phyloP scores from a whole-genome alignment of 2,329 filamentous ascomycete species.

The Escovopsis sp. region DNA sequence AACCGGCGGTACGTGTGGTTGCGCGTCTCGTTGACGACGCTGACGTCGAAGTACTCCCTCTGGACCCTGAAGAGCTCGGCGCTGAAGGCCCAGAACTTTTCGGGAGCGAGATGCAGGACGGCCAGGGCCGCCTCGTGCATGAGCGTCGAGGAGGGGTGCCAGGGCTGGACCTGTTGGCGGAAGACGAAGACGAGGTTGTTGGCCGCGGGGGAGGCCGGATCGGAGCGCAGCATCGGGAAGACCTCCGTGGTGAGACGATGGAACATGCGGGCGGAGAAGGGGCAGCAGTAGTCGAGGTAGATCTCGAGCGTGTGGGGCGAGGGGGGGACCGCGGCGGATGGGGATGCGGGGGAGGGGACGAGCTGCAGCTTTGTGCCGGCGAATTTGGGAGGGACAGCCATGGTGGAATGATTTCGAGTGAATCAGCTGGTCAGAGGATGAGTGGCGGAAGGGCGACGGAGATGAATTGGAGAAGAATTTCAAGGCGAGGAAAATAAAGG shows the following conservation, averaged over 20 bases:
- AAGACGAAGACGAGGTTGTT: conserved; percentile 60
- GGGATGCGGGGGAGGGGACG: conserved; percentile 19
- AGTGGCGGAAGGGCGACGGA: too few relatives aligned
- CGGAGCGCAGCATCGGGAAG: conserved; percentile 46
- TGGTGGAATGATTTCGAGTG: conserved; percentile 16
- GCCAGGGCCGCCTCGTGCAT: conserved; percentile 74
- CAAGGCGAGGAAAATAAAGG: too few relatives aligned
- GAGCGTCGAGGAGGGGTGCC: conserved; percentile 78
- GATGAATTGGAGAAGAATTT: too few relatives aligned
- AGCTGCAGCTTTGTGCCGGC: conserved; percentile 53
- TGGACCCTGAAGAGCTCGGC: conserved; percentile 51
- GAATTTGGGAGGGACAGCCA: conserved; percentile 68
- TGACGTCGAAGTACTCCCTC: conserved; percentile 69
- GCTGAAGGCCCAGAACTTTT: conserved; percentile 70
- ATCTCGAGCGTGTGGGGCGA: conserved; percentile 46
- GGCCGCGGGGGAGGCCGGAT: conserved; percentile 33
- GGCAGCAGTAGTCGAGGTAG: conserved; percentile 84
- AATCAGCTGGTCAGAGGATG: too few relatives aligned
- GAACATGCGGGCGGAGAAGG: conserved; percentile 56
- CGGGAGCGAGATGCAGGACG: conserved; percentile 54
- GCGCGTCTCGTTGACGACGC: conserved; percentile 66
- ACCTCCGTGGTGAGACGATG: conserved; percentile 38
- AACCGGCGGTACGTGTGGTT: conserved; percentile 74
- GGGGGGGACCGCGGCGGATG: conserved; percentile 22
- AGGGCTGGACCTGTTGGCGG: conserved; percentile 84